Evolutionary conservation across 306 rosid genomes (phyloP).

Genomic region (Lathyrus tuberosus): DNA sequence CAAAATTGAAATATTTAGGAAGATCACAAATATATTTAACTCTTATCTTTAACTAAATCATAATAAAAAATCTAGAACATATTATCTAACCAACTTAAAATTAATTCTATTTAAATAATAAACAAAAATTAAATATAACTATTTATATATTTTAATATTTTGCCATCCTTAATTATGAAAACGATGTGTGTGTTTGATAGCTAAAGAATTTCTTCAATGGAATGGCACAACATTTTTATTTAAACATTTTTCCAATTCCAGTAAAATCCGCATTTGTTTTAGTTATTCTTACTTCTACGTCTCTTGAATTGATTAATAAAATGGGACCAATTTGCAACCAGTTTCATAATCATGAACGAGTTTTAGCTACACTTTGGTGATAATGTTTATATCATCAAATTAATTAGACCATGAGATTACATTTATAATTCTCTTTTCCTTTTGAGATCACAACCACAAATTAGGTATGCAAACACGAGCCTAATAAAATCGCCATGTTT

Average conservation of each 20-base stretch:
- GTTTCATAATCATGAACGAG: constrained; percentile 19
- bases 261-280: background rate
- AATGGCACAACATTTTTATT: background rate
- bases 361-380: constrained; percentile 15
- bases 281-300: constrained; percentile 34
- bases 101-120: too few species aligned
- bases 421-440: constrained; percentile 18
- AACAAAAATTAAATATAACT: too few species aligned
- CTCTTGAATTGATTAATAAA: constrained; percentile 28
- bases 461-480: too few species aligned
- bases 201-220: background rate
- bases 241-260: background rate
- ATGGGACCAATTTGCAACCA: constrained; percentile 36
- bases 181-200: background rate
- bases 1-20: too few species aligned
- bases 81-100: too few species aligned
- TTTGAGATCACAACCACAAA: too few species aligned
- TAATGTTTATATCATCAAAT: background rate
- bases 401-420: constrained; percentile 33
- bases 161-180: background rate
- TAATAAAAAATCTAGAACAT: too few species aligned
- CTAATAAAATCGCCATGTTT: too few species aligned
- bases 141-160: background rate
- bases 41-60: too few species aligned
- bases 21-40: too few species aligned